Base-by-base conservation (phyloP, 2,329 filamentous ascomycete species). In the Daldinia eschscholtzii region DNA sequence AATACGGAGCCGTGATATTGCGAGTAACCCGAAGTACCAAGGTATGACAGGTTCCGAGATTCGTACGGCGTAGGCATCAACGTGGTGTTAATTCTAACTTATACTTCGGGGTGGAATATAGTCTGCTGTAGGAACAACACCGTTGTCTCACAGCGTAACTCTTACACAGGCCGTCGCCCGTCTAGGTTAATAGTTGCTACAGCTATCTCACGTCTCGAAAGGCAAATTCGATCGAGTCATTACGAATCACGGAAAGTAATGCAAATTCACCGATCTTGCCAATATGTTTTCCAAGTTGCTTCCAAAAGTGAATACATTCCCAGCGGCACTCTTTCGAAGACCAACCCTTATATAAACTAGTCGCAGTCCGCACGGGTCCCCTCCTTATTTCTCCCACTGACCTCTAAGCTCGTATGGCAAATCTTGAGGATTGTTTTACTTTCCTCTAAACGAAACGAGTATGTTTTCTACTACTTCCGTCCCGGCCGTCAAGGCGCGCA, bases 221-320 rank as follows among this genome's bases (percentile, higher is more conserved):
- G 42, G 18, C 41, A 15, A 46, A 53, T 55, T 26, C 28, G 12
- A 23, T 58, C 30, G 6, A 48, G 52, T 20, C 15, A 42, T 26
- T 26, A 23, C 62, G 59, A 58, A 66, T 65, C 52, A 65, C 48
- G 26, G 39, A 42, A 52, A 39, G n/a, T 37, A 39, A 18, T 23
- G 50, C 30, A 37, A 42, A 12, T 3, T 5, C 26, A 41, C 30
- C 6, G 20, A 28, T 26, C 33, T 35, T 26, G 13, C 10, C 6
- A 44, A 52, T 18, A 41, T 52, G 15, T n/a, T 13, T 13, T 57
- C 10, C 1, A 9, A 44, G 4, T 18, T 13, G n/a, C 15, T 23
- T 42, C 15, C 18, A 20, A 23, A 5, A 3, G 37, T 26, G 20
- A 35, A 23, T 41, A 3, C 15, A 37, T n/a, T 4, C 12, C 12